Conservation (phyloP, 2,329 filamentous ascomycete species). For the Boeremia exigua region DNA sequence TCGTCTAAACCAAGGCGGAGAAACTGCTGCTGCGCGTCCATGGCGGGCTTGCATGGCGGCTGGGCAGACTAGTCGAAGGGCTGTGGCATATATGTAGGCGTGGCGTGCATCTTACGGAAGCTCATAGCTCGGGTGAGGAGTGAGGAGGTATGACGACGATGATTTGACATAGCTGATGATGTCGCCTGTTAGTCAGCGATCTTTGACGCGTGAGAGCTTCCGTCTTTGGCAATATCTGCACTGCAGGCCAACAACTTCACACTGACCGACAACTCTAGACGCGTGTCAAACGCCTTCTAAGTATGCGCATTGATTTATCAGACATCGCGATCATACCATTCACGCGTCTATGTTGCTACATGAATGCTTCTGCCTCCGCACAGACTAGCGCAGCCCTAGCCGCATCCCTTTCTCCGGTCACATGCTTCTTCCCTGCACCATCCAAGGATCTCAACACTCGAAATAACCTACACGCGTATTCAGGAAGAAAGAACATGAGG, state of each 20-base stretch:
- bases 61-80: constrained; percentile 18
- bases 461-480: not conserved
- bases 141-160: constrained; percentile 19
- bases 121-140: constrained; percentile 11
- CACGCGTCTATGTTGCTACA: not conserved
- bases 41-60: constrained; percentile 18
- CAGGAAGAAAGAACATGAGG: not conserved
- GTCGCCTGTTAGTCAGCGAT: constrained; percentile 13
- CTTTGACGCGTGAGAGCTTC: constrained; percentile 15
- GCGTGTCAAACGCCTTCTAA: not conserved
- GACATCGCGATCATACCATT: not conserved
- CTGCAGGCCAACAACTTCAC: not conserved
- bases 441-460: not conserved
- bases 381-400: not conserved
- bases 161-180: not conserved
- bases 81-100: constrained; percentile 18
- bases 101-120: constrained; percentile 9
- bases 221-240: not conserved
- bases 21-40: constrained; percentile 26
- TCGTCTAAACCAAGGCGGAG: constrained; percentile 12
- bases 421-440: too few species aligned
- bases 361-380: not conserved
- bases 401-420: not conserved
- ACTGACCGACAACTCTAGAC: not conserved
- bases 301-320: not conserved